phyloP scores from a whole-genome alignment of 768 basidiomycete species.

The Boletus rex-veris region DNA sequence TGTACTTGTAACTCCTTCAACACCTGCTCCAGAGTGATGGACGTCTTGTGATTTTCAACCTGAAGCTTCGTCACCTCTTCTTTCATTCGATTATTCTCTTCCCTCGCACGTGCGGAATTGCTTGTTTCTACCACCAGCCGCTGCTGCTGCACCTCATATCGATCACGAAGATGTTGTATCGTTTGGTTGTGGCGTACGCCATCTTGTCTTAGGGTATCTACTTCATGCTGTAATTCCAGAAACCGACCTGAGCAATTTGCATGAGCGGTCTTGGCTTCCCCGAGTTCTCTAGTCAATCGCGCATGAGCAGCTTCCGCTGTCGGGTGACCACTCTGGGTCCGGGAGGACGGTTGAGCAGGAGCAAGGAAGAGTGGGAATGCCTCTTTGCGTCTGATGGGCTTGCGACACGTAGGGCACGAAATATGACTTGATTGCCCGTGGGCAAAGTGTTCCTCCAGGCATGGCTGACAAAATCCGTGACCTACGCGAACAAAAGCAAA shows the following conservation, averaged over 20 bases:
- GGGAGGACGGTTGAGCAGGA: conserved; percentile 11
- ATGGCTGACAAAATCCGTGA: conserved; percentile 32
- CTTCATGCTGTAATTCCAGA: conserved; percentile 11
- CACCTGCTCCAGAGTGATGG: conserved; percentile 14
- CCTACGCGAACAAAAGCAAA: conserved; percentile 20
- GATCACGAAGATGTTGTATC: conserved; percentile 13
- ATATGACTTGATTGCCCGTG: conserved; percentile 2
- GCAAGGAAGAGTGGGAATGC: conserved; percentile 27
- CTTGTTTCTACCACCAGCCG: conserved; percentile 9
- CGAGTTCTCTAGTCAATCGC: conserved; percentile 14
- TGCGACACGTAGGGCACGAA: conserved; percentile 31
- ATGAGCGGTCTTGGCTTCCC: conserved; percentile 11
- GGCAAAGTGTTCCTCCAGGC: conserved; percentile 22
- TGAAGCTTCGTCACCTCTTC: conserved; percentile 23
- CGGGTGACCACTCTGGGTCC: background rate
- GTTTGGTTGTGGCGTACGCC: conserved; percentile 4
- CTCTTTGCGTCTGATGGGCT: conserved; percentile 25
- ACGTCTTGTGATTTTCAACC: conserved; percentile 23
- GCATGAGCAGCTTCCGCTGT: conserved; percentile 3
- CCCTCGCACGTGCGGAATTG: conserved; percentile 1
- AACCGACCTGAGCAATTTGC: conserved; percentile 9
- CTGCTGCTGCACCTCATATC: conserved; percentile 12
- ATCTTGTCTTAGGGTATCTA: conserved; percentile 7
- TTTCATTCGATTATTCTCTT: conserved; percentile 11
- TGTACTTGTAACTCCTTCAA: conserved; percentile 12